Evolutionary conservation across 2,329 filamentous ascomycete genomes (phyloP).

Genomic region (Trichoderma semiorbis): DNA sequence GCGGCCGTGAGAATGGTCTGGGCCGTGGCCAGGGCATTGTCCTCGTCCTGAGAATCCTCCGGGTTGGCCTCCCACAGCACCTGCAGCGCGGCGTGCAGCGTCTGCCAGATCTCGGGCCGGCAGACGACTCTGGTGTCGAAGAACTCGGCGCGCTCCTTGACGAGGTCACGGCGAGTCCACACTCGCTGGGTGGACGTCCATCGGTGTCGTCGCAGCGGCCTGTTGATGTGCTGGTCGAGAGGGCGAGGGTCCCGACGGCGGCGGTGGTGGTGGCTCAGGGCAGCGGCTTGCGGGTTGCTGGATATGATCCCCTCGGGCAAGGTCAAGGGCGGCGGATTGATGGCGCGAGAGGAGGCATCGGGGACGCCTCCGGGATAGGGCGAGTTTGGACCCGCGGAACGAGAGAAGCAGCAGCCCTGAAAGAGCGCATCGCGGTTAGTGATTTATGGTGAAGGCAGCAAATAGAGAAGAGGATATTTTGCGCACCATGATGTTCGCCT

Average conservation of each 20-base stretch:
- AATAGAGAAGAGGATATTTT: background rate
- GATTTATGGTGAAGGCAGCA: background rate
- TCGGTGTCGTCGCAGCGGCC: slow-evolving; percentile 61
- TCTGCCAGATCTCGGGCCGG: slow-evolving; percentile 74
- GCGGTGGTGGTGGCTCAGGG: slow-evolving; percentile 26
- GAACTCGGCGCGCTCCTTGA: slow-evolving; percentile 73
- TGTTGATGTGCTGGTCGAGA: slow-evolving; percentile 65
- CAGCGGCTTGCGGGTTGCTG: slow-evolving; percentile 18
- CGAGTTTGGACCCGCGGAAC: slow-evolving; percentile 49
- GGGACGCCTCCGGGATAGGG: slow-evolving; percentile 50
- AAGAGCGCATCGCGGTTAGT: slow-evolving; percentile 21
- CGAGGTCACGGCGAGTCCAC: slow-evolving; percentile 69
- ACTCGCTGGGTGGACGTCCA: slow-evolving; percentile 61
- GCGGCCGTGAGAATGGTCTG: slow-evolving; percentile 78
- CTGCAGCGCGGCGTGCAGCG: slow-evolving; percentile 64
- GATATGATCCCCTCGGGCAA: slow-evolving; percentile 29
- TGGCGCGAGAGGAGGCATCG: slow-evolving; percentile 51
- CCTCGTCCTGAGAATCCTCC: slow-evolving; percentile 36
- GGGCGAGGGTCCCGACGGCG: slow-evolving; percentile 39
- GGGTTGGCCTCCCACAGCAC: slow-evolving; percentile 59
- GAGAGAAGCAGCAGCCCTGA: slow-evolving; percentile 59
- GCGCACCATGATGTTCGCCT: slow-evolving; percentile 4
- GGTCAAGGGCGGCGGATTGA: slow-evolving; percentile 43
- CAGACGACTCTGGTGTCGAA: slow-evolving; percentile 88
- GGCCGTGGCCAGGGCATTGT: slow-evolving; percentile 57